Evolutionary conservation across 192 early-diverging fungal species (phyloP), one percentile per base, ranked within the genome.

Genomic region (Coemansia sp.): DNA sequence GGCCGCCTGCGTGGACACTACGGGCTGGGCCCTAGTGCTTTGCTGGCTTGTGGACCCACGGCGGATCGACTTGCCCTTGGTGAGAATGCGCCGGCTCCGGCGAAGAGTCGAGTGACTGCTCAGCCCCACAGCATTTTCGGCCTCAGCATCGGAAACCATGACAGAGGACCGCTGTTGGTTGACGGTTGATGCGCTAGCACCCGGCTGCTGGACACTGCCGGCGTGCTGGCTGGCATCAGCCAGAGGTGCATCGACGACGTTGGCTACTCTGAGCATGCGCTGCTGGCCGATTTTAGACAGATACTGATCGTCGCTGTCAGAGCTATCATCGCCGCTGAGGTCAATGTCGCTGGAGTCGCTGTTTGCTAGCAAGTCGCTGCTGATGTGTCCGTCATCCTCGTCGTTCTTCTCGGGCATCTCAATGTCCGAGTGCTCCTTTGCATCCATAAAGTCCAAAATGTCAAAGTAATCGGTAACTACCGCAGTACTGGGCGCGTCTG

Each of bases 321-420:
- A 50, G 24, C 47, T 27, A 41, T 62, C 41, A 6, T 64, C 75
- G 10, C 36, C 55, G 39, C 73, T 78, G 64, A 75, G 70, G 16
- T 69, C 66, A 6, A 78, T 68, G 1, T 75, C 72, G 44, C 68
- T 72, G 27, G 73, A 63, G 22, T 70, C 71, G 65, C 70, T 66
- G 73, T 74, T 78, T 57, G 68, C 68, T 8, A 67, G 62, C 61
- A 79, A 50, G 57, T 84, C 81, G 74, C 81, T 84, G 76, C 81
- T 84, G 55, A 79, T 64, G 46, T 84, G 81, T 10, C 76, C 81
- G 18, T 83, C 81, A 31, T 83, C 76, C 33, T 62, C 46, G 38
- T 53, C 69, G 16, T 12, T 40, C 16, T 36, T 13, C 6, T 6
- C 34, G 1, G 24, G 12, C 0, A 44, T 8, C 22, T 41, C 62